Evolutionary conservation across 192 early-diverging fungal genomes (phyloP), one percentile per base, ranked within the genome.

Genomic region (Coemansia asiatica): DNA sequence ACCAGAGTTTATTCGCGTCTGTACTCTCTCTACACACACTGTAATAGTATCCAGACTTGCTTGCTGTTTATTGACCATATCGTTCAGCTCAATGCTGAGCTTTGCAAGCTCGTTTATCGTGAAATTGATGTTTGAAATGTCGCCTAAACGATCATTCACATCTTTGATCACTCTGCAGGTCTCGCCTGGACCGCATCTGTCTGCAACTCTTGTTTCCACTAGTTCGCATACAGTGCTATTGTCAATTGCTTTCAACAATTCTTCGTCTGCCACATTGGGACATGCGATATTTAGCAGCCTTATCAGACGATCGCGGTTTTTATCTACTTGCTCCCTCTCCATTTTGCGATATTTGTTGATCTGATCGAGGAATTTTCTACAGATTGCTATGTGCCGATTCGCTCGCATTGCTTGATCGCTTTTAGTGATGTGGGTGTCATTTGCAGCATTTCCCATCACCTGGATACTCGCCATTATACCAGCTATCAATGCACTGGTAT

Each of bases 11-110:
- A 57, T 29, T 19, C 66, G 35, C 5, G 56, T 61, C 54, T 68
- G 66, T 3, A 67, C 54, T 10, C 60, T 56, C 28, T 69, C 66
- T 19, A 72, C 63, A 19, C 62, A 50, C 12, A 63, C 69, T 6
- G 63, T 63, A 9, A 77, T 77, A 16, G 49, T 72, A 26, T 75
- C 66, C 19, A 75, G 63, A 49, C 56, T 67, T 26, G 62, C 64
- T 60, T 75, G 79, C 62, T 81, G 72, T n/a, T 60, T 31, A 51
- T 69, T 61, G 28, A 75, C 31, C 66, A 81, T 71, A 19, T 68
- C 69, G 28, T 40, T 57, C 2, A 75, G 28, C 16, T 71, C 60
- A 31, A 51, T 68, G 26, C 63, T 60, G 1, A 75, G 31, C 28
- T 27, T 36, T 19, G 63, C 59, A 18, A 81, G 67, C 61, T 81